Conservation (phyloP, 2,329 filamentous ascomycete species). For the Diaporthe velutina region DNA sequence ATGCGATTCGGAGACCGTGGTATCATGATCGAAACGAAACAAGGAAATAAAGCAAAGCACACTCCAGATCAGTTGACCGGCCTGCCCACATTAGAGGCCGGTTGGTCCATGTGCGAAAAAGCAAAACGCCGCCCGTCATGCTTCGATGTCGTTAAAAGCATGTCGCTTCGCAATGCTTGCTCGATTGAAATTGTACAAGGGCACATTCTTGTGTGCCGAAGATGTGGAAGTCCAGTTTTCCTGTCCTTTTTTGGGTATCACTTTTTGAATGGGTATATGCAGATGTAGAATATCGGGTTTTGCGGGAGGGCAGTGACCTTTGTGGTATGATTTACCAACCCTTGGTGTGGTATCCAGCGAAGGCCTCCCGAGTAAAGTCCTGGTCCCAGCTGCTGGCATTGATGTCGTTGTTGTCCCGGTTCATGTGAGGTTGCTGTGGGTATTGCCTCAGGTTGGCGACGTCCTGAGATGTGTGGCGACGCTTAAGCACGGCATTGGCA, state of each 20-base stretch:
- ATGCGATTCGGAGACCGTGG: conserved; percentile 37
- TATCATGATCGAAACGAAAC: conserved; percentile 35
- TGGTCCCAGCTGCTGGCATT: conserved; percentile 86
- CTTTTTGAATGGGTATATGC: conserved; percentile 35
- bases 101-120: conserved; percentile 16
- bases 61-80: conserved; percentile 8
- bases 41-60: conserved; percentile 24
- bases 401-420: conserved; percentile 68
- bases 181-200: conserved; percentile 37
- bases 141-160: conserved; percentile 35
- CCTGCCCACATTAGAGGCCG: conserved; percentile 25
- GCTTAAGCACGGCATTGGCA: conserved; percentile 88
- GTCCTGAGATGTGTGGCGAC: conserved; percentile 90
- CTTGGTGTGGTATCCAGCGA: conserved; percentile 84
- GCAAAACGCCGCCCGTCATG: conserved; percentile 38
- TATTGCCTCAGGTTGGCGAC: conserved; percentile 89
- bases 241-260: conserved; percentile 39
- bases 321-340: conserved; percentile 75
- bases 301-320: not conserved
- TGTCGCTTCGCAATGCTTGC: conserved; percentile 38
- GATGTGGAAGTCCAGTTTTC: conserved; percentile 28
- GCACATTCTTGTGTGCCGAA: conserved; percentile 36
- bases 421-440: conserved; percentile 74
- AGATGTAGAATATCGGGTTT: conserved; percentile 18
- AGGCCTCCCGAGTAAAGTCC: conserved; percentile 85